These are phyloP conservation scores for Sarcodon sp. DNA, from an alignment of 768 basidiomycete species.

Conservation along the genomic window DNA sequence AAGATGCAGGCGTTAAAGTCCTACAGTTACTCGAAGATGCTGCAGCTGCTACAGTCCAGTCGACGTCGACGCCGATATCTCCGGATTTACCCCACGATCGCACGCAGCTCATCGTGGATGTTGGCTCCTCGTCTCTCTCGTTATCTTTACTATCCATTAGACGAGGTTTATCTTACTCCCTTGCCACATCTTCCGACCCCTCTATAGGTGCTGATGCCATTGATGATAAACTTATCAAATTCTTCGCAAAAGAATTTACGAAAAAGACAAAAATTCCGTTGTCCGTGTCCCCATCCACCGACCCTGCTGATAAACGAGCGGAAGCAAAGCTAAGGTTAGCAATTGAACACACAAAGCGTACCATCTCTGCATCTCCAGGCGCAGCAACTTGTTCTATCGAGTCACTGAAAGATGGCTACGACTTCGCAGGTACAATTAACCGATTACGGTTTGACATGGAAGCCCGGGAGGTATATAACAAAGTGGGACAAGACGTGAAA, in stretches of 20 bases:
- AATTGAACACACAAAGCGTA: conserved; percentile 90
- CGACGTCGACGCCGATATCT: conserved; percentile 36
- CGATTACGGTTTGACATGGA: conserved; percentile 32
- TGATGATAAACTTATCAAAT: conserved; percentile 74
- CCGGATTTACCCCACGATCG: conserved; percentile 40
- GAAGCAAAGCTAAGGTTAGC: conserved; percentile 90
- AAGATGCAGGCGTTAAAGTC: conserved; percentile 71
- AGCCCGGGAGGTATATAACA: conserved; percentile 43
- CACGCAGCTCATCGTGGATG: conserved; percentile 70
- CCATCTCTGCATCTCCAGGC: conserved; percentile 73
- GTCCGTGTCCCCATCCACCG: conserved; percentile 40
- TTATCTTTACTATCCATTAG: conserved; percentile 63
- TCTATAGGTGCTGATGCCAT: conserved; percentile 56
- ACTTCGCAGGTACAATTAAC: conserved; percentile 68
- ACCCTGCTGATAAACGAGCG: conserved; percentile 61
- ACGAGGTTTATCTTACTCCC: conserved; percentile 55
- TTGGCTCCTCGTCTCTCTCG: conserved; percentile 63
- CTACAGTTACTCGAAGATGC: conserved; percentile 83
- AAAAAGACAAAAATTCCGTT: conserved; percentile 78
- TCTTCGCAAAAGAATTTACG: conserved; percentile 92
- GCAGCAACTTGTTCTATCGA: conserved; percentile 90
- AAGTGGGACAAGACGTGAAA: conserved; percentile 35
- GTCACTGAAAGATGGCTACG: conserved; percentile 86
- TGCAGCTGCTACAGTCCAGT: conserved; percentile 44
- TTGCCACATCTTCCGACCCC: conserved; percentile 36